Conservation (phyloP, 305 asterid species). For the Fraxinus baroniana region DNA sequence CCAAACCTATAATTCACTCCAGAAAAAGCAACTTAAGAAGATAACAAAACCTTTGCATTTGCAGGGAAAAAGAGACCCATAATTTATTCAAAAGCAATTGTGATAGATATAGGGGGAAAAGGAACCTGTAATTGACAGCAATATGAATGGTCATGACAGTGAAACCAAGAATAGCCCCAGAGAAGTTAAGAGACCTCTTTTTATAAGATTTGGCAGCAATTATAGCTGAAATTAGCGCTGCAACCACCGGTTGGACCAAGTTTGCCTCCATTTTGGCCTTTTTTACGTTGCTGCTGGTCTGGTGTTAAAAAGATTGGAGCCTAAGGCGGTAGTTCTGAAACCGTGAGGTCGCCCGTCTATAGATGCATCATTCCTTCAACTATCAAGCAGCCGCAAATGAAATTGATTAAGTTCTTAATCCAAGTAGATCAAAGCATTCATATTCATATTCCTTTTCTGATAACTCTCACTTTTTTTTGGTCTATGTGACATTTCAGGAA, state of each 20-base stretch:
- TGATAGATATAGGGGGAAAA: background rate
- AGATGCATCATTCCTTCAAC: slow-evolving; percentile 7
- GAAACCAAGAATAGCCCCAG: slow-evolving; percentile 80
- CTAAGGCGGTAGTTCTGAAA: slow-evolving; percentile 11
- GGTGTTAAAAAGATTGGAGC: slow-evolving; percentile 6
- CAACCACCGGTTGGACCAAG: slow-evolving; percentile 49
- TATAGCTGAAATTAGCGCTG: slow-evolving; percentile 49
- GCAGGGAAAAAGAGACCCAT: background rate
- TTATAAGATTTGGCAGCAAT: slow-evolving; percentile 62
- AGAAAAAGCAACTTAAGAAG: background rate
- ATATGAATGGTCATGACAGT: slow-evolving; percentile 65
- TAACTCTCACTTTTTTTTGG: background rate
- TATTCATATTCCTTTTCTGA: background rate
- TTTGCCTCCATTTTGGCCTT: slow-evolving; percentile 37
- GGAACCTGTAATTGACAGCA: slow-evolving; percentile 66
- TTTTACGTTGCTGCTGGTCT: slow-evolving; percentile 1
- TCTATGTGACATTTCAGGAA: background rate
- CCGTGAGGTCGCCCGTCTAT: background rate
- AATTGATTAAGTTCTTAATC: background rate
- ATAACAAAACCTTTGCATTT: background rate
- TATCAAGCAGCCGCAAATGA: slow-evolving; percentile 4
- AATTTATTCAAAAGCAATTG: background rate
- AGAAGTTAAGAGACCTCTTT: slow-evolving; percentile 73
- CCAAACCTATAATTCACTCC: slow-evolving; percentile 52
- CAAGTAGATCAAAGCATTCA: background rate